Base-by-base conservation (phyloP, 495 filamentous ascomycete species). In the Symbiotaphrina buchneri region DNA sequence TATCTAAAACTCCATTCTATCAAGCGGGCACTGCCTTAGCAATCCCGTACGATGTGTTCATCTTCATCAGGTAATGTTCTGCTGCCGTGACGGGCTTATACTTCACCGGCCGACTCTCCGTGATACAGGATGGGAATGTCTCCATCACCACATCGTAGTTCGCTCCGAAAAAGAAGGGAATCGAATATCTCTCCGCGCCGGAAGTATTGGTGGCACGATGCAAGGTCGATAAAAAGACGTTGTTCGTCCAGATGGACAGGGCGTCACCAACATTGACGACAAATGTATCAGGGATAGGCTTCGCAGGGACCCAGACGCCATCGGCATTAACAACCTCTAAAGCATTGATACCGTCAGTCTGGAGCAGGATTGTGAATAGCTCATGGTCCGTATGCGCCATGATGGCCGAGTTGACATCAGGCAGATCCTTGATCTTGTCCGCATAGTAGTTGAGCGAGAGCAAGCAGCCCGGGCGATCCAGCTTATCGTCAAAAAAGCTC, bases 371-470 rank as follows among this genome's bases (percentile, higher is more conserved):
- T 6, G 53, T 56, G 21, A 56, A 45, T 18, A 48, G 41, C 1
- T 48, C 45, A 21, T 53, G 54, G 26, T 56, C 49, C 14, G 49
- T 52, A 30, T 56, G 53, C 15, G 46, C 49, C 23, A 46, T 42
- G 13, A 34, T 40, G n/a, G n/a, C n/a, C n/a, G n/a, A n/a, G n/a
- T n/a, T n/a, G n/a, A n/a, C n/a, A n/a, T n/a, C n/a, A n/a, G n/a
- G n/a, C n/a, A n/a, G n/a, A n/a, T n/a, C n/a, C n/a, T n/a, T n/a
- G n/a, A n/a, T n/a, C n/a, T n/a, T n/a, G n/a, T n/a, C n/a, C n/a
- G 29, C 22, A 10, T 39, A 42, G 15, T 47, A 48, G 34, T 54
- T 54, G 30, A 53, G 53, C 15, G n/a, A n/a, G n/a, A 54, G 41
- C 18, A 54, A 23, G 5, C 53, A 43, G 27, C 53, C 31, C 23